Base-by-base conservation (phyloP, 306 rosid species). In the Sechiopsis laciniata region DNA sequence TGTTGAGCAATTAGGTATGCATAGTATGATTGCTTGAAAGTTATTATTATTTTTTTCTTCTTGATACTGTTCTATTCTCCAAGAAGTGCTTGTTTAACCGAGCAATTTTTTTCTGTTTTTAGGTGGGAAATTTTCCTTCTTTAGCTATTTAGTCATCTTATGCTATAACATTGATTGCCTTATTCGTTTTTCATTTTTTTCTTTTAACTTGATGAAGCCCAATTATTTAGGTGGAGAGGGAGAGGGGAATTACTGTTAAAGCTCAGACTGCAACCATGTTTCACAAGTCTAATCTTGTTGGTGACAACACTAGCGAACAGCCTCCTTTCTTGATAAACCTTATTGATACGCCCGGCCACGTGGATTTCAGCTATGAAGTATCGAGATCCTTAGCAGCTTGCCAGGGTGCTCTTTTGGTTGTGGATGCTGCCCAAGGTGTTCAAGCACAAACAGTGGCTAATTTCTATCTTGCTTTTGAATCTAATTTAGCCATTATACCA, bases 251-350 rank as follows among this genome's bases (percentile, higher is more conserved):
- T 76, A 90, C 98, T 4, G 98, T 93, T 54, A 93, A 93, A 74
- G 98, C 96, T 17, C 97, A 94, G 82, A 94, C 98, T 54, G 97
- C 98, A 62, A 94, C 98, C 59, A 94, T 94, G 98, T 90, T 90
- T 81, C 77, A 85, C 82, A 83, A 80, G 83, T 70, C 82, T 76
- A 76, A 54, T 22, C 55, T 66, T 76, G 76, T 55, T 71, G 82
- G 82, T 42, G 75, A 72, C 11, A 62, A 76, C 51, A 42, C 11
- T 73, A 75, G 72, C 22, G 85, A 76, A 68, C 69, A 82, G 53
- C 74, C 77, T 20, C 76, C 74, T 17, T 92, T 75, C 76, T 78
- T 92, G 71, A 72, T 92, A 50, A 92, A 92, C 82, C 87, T 92
- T 80, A 85, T 92, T 60, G 97, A 92, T 78, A 92, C 97, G 0